Evolutionary conservation across 2,329 filamentous ascomycete genomes (phyloP).

Genomic region (Tympanopsis confertula): DNA sequence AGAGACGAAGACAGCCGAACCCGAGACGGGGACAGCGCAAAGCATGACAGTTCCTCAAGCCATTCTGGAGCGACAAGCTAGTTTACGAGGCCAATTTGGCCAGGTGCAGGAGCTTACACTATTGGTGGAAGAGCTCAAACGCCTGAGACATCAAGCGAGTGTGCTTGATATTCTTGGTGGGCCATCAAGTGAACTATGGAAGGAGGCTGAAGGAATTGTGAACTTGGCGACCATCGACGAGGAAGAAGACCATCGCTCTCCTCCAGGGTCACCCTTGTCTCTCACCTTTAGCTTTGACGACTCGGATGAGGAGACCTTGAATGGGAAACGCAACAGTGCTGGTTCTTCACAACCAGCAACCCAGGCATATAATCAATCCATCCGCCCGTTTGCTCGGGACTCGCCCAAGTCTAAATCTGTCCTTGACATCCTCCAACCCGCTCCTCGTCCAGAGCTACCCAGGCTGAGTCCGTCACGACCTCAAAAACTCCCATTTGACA

Average conservation of each 20-base stretch:
- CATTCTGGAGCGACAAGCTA: constrained; percentile 53
- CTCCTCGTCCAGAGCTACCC: constrained; percentile 11
- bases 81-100: constrained; percentile 52
- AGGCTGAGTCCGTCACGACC: constrained; percentile 11
- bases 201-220: constrained; percentile 56
- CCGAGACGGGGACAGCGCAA: constrained; percentile 23
- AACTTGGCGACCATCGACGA: constrained; percentile 54
- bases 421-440: constrained; percentile 41
- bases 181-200: constrained; percentile 41
- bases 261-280: constrained; percentile 39
- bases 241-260: constrained; percentile 36
- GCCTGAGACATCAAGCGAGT: constrained; percentile 41
- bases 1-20: constrained; percentile 11
- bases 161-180: constrained; percentile 39
- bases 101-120: constrained; percentile 52
- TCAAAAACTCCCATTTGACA: constrained; percentile 55
- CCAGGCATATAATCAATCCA: constrained; percentile 17
- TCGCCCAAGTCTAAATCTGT: constrained; percentile 49
- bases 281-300: constrained; percentile 45
- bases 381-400: constrained; percentile 11
- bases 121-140: constrained; percentile 53
- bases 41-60: constrained; percentile 43
- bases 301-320: constrained; percentile 37
- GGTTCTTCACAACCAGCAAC: too few species aligned
- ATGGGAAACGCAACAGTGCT: not conserved